These are phyloP conservation scores for Lepraria neglecta DNA, from an alignment of 495 filamentous ascomycete species.

Conservation along the genomic window DNA sequence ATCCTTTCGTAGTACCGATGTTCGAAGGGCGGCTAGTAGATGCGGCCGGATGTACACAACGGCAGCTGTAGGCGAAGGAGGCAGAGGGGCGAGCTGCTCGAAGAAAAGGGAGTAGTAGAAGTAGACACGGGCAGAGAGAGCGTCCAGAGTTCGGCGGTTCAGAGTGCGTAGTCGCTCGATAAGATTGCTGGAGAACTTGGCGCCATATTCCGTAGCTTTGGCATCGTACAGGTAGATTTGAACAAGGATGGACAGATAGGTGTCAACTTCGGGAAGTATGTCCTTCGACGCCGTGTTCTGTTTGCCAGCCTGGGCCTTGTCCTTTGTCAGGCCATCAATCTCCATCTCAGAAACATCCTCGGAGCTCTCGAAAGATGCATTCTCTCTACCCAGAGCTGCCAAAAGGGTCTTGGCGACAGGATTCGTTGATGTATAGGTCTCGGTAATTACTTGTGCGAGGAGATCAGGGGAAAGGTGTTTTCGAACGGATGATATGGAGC, in stretches of 20 bases:
- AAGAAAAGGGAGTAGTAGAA: conserved; percentile 95
- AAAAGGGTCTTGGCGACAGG: conserved; percentile 63
- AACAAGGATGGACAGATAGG: conserved; percentile 81
- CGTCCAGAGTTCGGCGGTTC: conserved; percentile 91
- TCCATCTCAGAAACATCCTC: conserved; percentile 63
- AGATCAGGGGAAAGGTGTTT: conserved; percentile 80
- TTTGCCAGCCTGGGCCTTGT: conserved; percentile 32
- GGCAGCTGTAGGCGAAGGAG: conserved; percentile 78
- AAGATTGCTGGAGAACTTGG: conserved; percentile 72
- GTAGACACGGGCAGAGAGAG: conserved; percentile 89
- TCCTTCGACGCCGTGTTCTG: conserved; percentile 50
- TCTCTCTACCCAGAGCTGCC: conserved; percentile 56
- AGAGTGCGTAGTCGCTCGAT: conserved; percentile 77
- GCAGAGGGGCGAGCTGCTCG: conserved; percentile 77
- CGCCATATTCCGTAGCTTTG: conserved; percentile 69
- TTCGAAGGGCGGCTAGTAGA: conserved; percentile 81
- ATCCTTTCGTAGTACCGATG: conserved; percentile 90
- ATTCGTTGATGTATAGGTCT: conserved; percentile 65
- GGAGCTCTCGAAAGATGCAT: conserved; percentile 51
- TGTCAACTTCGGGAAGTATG: conserved; percentile 80
- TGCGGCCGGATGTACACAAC: conserved; percentile 79
- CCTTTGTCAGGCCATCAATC: conserved; percentile 60
- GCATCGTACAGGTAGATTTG: conserved; percentile 86
- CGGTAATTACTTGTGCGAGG: conserved; percentile 69
- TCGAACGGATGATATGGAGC: conserved; percentile 90